phyloP scores from a whole-genome alignment of 345 rosid genomes.

The Melastoma malabathricum region DNA sequence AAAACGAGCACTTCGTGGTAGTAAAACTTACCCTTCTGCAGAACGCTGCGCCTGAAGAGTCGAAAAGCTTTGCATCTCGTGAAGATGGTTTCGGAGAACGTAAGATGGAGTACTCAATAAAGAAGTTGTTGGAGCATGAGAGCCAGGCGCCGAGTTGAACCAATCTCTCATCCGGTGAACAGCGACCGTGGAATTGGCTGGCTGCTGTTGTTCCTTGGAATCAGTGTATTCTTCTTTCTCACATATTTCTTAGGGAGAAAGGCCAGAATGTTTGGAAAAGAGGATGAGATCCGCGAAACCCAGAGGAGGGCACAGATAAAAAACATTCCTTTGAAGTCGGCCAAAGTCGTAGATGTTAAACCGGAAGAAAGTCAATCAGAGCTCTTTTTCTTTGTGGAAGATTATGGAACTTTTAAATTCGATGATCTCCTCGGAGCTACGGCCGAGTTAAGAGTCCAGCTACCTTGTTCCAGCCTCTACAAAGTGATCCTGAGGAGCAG shows the following conservation, averaged over 20 bases:
- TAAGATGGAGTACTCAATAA: neutral
- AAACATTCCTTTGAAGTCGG: conserved; percentile 1
- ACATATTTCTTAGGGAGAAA: conserved; percentile 11
- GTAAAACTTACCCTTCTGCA: too few relatives aligned
- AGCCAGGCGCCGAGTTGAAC: neutral
- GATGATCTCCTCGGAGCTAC: conserved; percentile 48
- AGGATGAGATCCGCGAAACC: conserved; percentile 16
- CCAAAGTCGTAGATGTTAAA: conserved; percentile 9
- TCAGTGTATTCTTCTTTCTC: conserved; percentile 10
- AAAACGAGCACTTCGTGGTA: too few relatives aligned
- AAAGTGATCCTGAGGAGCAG: conserved; percentile 32
- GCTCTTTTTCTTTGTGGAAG: conserved; percentile 36
- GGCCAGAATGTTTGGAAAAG: conserved; percentile 10
- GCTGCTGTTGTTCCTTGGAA: conserved; percentile 13
- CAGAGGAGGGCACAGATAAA: conserved; percentile 15
- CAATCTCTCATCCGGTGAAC: neutral
- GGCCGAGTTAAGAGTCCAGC: conserved; percentile 37
- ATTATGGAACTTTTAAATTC: conserved; percentile 31
- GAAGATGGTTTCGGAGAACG: too few relatives aligned
- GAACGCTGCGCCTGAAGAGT: too few relatives aligned
- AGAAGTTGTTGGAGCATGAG: neutral
- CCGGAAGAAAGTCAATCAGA: conserved; percentile 17
- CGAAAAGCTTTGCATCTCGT: too few relatives aligned
- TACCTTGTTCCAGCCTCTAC: conserved; percentile 36
- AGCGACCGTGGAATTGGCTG: neutral